A percentile compares a stretch with the other conserved stretches of the same genome.
These are phyloP conservation scores for Phyllosticta paracitricarpa DNA, from an alignment of 2,329 filamentous ascomycete species.

Conservation along the genomic window DNA sequence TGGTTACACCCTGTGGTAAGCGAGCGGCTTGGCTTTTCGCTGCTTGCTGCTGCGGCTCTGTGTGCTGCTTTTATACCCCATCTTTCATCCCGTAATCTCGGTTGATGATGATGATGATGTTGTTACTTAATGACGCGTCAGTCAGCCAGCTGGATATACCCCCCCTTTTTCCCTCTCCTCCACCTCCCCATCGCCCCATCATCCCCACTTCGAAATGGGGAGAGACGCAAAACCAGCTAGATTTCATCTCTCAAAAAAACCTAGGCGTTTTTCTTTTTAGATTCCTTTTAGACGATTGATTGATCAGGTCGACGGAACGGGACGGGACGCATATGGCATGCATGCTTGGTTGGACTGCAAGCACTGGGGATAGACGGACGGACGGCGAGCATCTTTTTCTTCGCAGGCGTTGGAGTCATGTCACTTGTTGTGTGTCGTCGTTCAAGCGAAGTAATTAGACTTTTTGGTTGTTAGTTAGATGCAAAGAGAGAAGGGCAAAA, in stretches of 20 bases:
- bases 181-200: neutral
- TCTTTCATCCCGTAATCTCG: neutral
- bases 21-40: neutral
- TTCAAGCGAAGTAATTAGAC: neutral
- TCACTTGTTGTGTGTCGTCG: neutral
- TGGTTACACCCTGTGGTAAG: constrained; percentile 33
- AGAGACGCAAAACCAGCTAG: neutral
- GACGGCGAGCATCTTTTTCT: neutral
- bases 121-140: neutral
- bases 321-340: too few relatives aligned
- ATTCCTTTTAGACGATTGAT: too few relatives aligned
- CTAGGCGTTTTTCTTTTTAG: too few relatives aligned
- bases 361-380: neutral
- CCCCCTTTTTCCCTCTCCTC: too few relatives aligned
- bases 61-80: too few relatives aligned
- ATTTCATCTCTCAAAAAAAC: too few relatives aligned
- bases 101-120: neutral
- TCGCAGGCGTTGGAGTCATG: neutral
- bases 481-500: neutral
- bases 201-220: neutral
- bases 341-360: too few relatives aligned
- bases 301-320: too few relatives aligned
- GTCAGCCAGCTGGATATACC: neutral
- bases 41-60: neutral
- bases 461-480: neutral